Conservation (phyloP, 2,329 filamentous ascomycete genomes). For the Helminthosporium solani region DNA sequence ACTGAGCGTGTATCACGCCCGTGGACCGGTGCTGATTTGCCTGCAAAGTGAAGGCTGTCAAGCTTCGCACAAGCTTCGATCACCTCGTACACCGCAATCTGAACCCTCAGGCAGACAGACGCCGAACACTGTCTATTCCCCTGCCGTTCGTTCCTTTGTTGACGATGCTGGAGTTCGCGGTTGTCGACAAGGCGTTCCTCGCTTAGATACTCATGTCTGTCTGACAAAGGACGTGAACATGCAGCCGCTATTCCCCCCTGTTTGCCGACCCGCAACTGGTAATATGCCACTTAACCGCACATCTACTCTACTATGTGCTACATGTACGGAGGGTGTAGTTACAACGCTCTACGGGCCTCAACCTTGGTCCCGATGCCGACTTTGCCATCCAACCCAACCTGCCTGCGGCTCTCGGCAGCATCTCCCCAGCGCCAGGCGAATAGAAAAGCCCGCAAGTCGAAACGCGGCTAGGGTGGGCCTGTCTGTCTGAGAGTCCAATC, state of each 20-base stretch:
- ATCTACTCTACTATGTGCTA: too few species aligned
- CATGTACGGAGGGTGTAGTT: too few species aligned
- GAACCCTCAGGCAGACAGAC: slow-evolving; percentile 23
- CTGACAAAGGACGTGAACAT: too few species aligned
- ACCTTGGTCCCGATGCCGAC: slow-evolving; percentile 17
- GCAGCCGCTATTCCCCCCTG: too few species aligned
- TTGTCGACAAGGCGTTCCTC: too few species aligned
- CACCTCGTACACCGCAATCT: slow-evolving; percentile 18
- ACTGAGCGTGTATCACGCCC: slow-evolving; percentile 34
- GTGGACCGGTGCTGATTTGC: slow-evolving; percentile 29
- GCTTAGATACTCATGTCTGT: too few species aligned
- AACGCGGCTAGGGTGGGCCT: slow-evolving; percentile 25
- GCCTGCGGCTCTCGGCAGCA: slow-evolving; percentile 22
- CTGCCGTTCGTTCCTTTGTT: slow-evolving; percentile 9
- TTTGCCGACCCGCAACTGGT: too few species aligned
- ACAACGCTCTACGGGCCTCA: slow-evolving; percentile 9
- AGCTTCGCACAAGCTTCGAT: slow-evolving; percentile 23
- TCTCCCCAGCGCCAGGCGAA: slow-evolving; percentile 15
- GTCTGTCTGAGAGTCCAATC: slow-evolving; percentile 13
- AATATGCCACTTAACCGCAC: too few species aligned
- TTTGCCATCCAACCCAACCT: slow-evolving; percentile 9
- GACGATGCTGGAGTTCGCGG: too few species aligned
- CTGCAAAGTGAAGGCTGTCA: slow-evolving; percentile 25
- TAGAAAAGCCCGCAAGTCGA: slow-evolving; percentile 21
- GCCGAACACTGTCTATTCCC: slow-evolving; percentile 13